Percentiles rank a stretch among this genome's conserved stretches.
phyloP scores from a whole-genome alignment of 169 alveolate species.

The Plasmodium vivax region DNA sequence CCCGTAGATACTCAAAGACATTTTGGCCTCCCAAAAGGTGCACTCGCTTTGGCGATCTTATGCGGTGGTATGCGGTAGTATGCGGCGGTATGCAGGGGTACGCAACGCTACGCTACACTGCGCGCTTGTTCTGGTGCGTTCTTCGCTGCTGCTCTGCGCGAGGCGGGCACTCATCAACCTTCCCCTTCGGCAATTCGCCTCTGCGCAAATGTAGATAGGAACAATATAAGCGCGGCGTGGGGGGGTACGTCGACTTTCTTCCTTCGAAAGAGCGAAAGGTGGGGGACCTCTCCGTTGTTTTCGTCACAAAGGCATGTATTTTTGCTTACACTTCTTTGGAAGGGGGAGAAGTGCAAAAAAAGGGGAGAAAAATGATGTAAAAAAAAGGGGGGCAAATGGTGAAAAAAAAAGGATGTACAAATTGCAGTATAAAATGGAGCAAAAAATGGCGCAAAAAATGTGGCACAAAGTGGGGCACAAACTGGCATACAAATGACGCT shows the following conservation, averaged over 20 bases:
- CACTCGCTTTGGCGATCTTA: neutral
- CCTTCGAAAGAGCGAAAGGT: neutral
- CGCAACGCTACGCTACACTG: no score
- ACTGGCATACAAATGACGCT: neutral
- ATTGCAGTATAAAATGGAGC: neutral
- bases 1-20: conserved; percentile 85
- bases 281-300: neutral
- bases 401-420: neutral
- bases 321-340: neutral
- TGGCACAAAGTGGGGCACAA: neutral
- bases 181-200: neutral
- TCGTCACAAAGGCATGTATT: neutral
- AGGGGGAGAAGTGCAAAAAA: neutral
- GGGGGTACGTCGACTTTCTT: neutral
- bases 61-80: neutral
- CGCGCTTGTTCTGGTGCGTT: neutral
- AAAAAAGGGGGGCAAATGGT: neutral
- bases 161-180: neutral
- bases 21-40: conserved; percentile 29
- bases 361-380: neutral
- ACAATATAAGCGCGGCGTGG: neutral
- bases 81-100: neutral
- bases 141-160: neutral
- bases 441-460: no score
- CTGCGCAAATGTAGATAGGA: neutral